These are phyloP conservation scores for Colletotrichum incanum DNA, from an alignment of 2,329 filamentous ascomycete genomes.

Conservation along the genomic window DNA sequence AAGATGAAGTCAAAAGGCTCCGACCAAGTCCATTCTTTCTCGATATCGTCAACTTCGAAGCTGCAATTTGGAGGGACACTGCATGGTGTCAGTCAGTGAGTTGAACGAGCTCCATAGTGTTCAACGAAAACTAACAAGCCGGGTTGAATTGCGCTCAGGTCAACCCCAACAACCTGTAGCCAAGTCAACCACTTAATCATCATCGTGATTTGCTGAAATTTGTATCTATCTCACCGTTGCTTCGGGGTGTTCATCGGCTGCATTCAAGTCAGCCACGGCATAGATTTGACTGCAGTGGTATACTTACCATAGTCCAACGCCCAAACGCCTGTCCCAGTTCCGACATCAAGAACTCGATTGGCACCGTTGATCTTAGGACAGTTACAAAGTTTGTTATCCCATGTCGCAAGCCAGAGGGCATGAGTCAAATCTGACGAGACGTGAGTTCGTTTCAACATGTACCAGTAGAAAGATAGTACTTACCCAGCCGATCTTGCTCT, in stretches of 20 bases:
- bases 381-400: slow-evolving; percentile 42
- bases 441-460: background rate
- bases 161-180: slow-evolving; percentile 53
- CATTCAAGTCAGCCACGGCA: background rate
- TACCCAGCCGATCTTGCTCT: slow-evolving; percentile 40
- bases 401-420: slow-evolving; percentile 64
- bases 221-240: slow-evolving; percentile 43
- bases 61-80: slow-evolving; percentile 58
- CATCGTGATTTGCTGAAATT: rapidly evolving
- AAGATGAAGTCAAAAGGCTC: slow-evolving; percentile 72
- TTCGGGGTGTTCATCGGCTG: slow-evolving; percentile 47
- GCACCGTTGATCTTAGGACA: slow-evolving; percentile 37
- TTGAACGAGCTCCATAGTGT: rapidly evolving
- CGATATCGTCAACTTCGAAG: slow-evolving; percentile 58
- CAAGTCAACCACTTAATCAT: background rate
- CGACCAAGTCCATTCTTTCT: slow-evolving; percentile 48
- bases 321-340: slow-evolving; percentile 50
- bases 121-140: slow-evolving; percentile 45
- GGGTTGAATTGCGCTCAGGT: slow-evolving; percentile 58
- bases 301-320: slow-evolving; percentile 59
- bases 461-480: rapidly evolving
- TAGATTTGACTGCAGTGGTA: background rate
- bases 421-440: slow-evolving; percentile 62
- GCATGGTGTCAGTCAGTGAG: background rate
- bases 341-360: slow-evolving; percentile 46